Conservation (phyloP, 257 asterid species). For the Knoxia roxburghii region DNA sequence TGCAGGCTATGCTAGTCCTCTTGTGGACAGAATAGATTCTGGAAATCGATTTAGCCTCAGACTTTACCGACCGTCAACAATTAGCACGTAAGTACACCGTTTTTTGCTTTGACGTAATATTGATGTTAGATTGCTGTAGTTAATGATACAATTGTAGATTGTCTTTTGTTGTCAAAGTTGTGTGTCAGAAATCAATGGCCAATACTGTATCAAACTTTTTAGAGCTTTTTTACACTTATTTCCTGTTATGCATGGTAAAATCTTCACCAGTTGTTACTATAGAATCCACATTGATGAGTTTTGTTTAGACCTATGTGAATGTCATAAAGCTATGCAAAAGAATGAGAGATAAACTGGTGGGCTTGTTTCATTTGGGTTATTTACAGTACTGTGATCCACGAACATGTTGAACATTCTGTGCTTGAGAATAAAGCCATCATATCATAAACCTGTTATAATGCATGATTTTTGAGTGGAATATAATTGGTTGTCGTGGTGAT, state of each 20-base stretch:
- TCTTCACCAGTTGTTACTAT: background rate
- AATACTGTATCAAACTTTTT: background rate
- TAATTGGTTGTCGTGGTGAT: background rate
- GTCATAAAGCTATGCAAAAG: background rate
- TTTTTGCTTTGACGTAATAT: background rate
- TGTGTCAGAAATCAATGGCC: background rate
- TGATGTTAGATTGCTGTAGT: background rate
- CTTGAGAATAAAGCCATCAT: background rate
- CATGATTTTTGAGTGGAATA: background rate
- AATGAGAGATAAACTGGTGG: background rate
- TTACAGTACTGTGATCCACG: background rate
- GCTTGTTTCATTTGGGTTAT: background rate
- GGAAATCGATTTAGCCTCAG: constrained; percentile 59
- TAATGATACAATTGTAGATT: background rate
- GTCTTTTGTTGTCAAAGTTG: background rate
- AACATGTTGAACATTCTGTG: background rate
- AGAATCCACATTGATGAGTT: background rate
- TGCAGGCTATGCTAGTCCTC: constrained; percentile 95
- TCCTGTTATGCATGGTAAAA: background rate
- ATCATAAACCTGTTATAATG: background rate
- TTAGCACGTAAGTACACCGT: constrained; percentile 66
- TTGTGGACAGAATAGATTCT: constrained; percentile 80
- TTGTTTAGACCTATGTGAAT: background rate
- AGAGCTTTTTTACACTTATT: background rate
- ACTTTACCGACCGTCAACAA: constrained; percentile 86